Evolutionary conservation across 306 rosid genomes (phyloP), one percentile per base, ranked within the genome.

Genomic region (Pyrus betulifolia): DNA sequence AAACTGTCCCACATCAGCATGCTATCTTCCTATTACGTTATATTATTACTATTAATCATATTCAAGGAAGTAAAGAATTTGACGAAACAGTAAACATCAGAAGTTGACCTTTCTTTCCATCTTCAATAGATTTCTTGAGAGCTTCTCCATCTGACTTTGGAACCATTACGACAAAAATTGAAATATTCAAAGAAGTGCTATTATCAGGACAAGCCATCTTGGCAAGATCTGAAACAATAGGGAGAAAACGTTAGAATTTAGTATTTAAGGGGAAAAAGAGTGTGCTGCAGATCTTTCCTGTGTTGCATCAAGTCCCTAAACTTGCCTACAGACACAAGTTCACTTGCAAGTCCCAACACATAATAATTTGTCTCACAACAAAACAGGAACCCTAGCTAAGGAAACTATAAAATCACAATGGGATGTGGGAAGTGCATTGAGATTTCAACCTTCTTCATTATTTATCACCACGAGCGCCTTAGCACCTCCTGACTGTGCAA

Each of bases 401-500:
- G 9, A 59, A 52, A 76, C 7, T 44, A 57, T 52, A 64, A 31
- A 74, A 31, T 25, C 68, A 70, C 58, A 71, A 77, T 21, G 27
- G 45, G 22, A 70, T n/a, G 45, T 30, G 35, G 30, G 19, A 67
- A 54, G 74, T 54, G 83, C 72, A 81, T 45, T 67, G 63, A 76
- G 17, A 72, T 81, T 67, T 3, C 44, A 83, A 92, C 99, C 99
- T 81, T 89, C 88, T 27, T 81, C 60, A 6, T 87, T 89, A 80
- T 88, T 89, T 73, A 96, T 82, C 72, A 96, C 85, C 87, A 96
- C 60, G 55, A 89, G 52, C 42, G 80, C 93, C 35, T 72, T 74
- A 77, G 98, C 99, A 73, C 98, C 97, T 74, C 76, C 90, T 3
- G 88, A 82, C 78, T 91, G 87, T 62, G 93, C 97, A 38, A 81